Conservation (phyloP, 2,329 filamentous ascomycete genomes). For the Aspergillus luchuensis region DNA sequence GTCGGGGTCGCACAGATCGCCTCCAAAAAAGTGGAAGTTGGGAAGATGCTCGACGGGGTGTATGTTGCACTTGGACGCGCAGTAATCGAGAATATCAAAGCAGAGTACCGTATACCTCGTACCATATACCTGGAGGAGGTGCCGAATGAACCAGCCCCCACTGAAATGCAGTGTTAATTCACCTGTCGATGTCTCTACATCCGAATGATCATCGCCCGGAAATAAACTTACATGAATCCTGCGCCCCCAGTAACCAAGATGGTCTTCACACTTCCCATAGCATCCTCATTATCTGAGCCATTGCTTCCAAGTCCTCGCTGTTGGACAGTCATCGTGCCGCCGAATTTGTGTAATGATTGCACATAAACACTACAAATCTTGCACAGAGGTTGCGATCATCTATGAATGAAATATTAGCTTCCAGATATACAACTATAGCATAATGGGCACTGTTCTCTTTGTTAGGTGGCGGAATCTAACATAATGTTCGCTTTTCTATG, state of each 20-base stretch:
- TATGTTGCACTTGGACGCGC: conserved; percentile 71
- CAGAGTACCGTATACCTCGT: conserved; percentile 72
- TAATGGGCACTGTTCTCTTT: no score
- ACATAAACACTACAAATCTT: neutral
- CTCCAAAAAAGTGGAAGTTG: conserved; percentile 79
- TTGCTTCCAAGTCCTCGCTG: neutral
- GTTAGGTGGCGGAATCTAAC: no score
- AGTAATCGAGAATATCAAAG: conserved; percentile 85
- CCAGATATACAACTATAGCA: neutral
- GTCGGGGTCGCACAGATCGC: conserved; percentile 71
- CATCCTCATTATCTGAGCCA: neutral
- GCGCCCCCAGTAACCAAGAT: conserved; percentile 9
- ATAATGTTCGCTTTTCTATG: no score
- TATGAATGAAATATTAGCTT: neutral
- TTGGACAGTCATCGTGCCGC: neutral
- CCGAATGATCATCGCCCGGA: neutral
- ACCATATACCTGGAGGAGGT: conserved; percentile 73
- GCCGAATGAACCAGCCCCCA: conserved; percentile 80
- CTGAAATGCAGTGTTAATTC: neutral
- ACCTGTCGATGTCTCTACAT: neutral
- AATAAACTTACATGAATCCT: conserved; percentile 8
- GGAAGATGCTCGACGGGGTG: conserved; percentile 61
- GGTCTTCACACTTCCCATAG: neutral
- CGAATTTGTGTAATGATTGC: neutral
- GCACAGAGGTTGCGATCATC: neutral